Base-by-base conservation (phyloP, 495 filamentous ascomycete genomes). In the Platismatia glauca region DNA sequence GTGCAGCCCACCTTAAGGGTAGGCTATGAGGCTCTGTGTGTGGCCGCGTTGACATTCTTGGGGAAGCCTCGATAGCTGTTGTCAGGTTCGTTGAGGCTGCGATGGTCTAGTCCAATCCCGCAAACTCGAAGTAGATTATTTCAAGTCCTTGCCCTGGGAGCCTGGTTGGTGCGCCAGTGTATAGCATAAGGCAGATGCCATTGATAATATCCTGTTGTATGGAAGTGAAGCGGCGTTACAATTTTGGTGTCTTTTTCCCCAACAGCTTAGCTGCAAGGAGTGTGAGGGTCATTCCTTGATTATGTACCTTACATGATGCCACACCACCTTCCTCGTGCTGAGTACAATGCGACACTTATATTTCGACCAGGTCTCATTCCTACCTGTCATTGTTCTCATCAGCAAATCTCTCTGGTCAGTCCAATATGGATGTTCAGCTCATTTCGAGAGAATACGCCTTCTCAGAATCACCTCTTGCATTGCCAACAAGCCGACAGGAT, bases 1-100 rank as follows among this genome's bases (percentile, higher is more conserved):
- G 75, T 89, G 22, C 71, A 84, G 67, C 82, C 83, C 12, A 87
- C 84, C n/a, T 67, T 89, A 64, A 68, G 57, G 53, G 77, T 76
- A 0, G 85, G 74, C 6, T 69, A 81, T 27, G 82, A 86, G 74
- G 84, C 77, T 9, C 74, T 85, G 68, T 77, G 76, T 37, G 70
- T 79, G 31, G 81, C 73, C 3, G 83, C 82, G 12, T 69, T 86
- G 74, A 82, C 68, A 22, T 68, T 70, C 35, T 58, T 70, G 56
- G 39, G 31, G 27, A 56, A 31, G 35, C 18, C 52, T 29, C 35
- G 55, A n/a, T 59, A 59, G 38, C 46, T 52, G 38, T n/a, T 27
- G 15, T 52, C 44, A 41, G 34, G 22, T 29, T 31, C n/a, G n/a
- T 50, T 24, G 18, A 44, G 24, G 22, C 44, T 50, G 9, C 22